These are phyloP conservation scores for Kwoniella dendrophila DNA, from an alignment of 768 basidiomycete genomes.

Conservation along the genomic window DNA sequence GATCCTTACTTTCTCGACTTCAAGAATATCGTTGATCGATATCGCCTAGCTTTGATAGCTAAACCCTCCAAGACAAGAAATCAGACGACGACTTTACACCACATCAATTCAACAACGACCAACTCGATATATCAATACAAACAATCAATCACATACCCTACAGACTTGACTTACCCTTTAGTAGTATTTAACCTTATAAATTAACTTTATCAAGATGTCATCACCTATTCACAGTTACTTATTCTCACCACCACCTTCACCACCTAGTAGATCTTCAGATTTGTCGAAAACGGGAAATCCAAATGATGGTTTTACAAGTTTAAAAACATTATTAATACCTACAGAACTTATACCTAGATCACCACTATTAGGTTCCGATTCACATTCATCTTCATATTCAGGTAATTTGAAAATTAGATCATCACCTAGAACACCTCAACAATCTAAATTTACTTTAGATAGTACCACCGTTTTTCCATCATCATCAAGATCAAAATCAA, in stretches of 20 bases:
- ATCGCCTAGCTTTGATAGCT: slow-evolving; percentile 20
- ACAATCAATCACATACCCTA: background rate
- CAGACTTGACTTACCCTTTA: background rate
- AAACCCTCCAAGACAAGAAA: background rate
- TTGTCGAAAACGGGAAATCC: no score
- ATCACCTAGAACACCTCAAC: slow-evolving; percentile 38
- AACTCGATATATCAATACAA: background rate
- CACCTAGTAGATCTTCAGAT: slow-evolving; percentile 11
- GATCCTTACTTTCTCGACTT: slow-evolving; percentile 13
- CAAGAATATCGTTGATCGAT: slow-evolving; percentile 24
- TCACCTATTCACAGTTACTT: slow-evolving; percentile 48
- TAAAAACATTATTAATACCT: slow-evolving; percentile 28
- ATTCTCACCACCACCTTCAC: slow-evolving; percentile 47
- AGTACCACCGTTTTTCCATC: slow-evolving; percentile 21
- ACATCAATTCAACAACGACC: no score
- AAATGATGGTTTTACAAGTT: slow-evolving; percentile 25
- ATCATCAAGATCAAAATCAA: slow-evolving; percentile 15
- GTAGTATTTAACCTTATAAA: background rate
- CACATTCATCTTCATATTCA: no score
- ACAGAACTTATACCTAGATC: slow-evolving; percentile 27
- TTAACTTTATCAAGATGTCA: slow-evolving; percentile 31
- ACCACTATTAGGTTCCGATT: slow-evolving; percentile 18
- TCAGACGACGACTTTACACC: background rate
- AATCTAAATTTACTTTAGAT: slow-evolving; percentile 33
- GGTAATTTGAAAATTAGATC: slow-evolving; percentile 30